phyloP scores from a whole-genome alignment of 2,329 filamentous ascomycete species.

The Calonectria naviculata region DNA sequence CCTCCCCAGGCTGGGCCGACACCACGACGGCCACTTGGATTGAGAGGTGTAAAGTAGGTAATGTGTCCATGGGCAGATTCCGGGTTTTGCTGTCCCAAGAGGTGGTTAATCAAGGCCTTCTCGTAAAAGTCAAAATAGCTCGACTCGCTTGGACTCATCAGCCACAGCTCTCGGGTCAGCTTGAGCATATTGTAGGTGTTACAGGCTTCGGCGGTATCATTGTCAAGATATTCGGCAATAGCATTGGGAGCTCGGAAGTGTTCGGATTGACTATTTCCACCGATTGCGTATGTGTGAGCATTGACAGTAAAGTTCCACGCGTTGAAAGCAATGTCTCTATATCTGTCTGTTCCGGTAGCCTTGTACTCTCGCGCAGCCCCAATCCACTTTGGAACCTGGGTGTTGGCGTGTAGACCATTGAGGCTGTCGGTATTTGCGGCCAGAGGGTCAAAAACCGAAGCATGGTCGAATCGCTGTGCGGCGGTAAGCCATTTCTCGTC shows the following conservation, averaged over 20 bases:
- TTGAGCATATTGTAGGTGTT: constrained; percentile 70
- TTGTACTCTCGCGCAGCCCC: constrained; percentile 61
- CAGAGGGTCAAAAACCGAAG: constrained; percentile 57
- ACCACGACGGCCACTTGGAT: constrained; percentile 58
- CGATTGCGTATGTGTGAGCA: constrained; percentile 63
- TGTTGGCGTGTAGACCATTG: constrained; percentile 63
- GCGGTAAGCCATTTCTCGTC: constrained; percentile 57
- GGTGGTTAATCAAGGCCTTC: constrained; percentile 60
- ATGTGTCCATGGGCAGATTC: constrained; percentile 57
- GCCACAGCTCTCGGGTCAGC: constrained; percentile 62
- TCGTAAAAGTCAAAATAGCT: constrained; percentile 66
- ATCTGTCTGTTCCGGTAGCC: constrained; percentile 55
- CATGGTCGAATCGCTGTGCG: constrained; percentile 63
- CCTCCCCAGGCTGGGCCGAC: constrained; percentile 65
- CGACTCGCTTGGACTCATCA: constrained; percentile 50
- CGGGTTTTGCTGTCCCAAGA: constrained; percentile 61
- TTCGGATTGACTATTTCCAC: constrained; percentile 64
- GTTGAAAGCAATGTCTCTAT: constrained; percentile 60
- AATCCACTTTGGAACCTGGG: constrained; percentile 65
- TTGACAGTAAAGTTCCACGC: constrained; percentile 59
- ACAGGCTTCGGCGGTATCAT: constrained; percentile 63
- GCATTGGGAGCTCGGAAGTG: constrained; percentile 60
- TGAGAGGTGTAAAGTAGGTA: constrained; percentile 64
- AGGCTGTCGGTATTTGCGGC: constrained; percentile 57
- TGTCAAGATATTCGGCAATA: constrained; percentile 55